Base-by-base conservation (phyloP, 768 basidiomycete species). In the Stropharia rugosoannulata region DNA sequence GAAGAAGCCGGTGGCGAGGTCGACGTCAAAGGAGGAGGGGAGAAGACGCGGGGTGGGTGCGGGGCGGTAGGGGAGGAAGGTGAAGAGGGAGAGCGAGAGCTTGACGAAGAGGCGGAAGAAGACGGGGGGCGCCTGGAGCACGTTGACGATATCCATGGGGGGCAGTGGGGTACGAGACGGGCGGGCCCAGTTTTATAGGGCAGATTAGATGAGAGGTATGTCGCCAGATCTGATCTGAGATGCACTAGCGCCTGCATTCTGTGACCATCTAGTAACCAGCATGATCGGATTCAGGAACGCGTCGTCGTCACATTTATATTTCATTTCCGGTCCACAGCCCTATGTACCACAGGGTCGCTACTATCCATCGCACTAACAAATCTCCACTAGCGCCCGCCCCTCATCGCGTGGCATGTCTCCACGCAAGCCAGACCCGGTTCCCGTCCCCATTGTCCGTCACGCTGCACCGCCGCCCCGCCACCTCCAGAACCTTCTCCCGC, bases 1-100 rank as follows among this genome's bases (percentile, higher is more conserved):
- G 62, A 98, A 82, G 75, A 98, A 98, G 0, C 96, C 96, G 0
- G 90, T 87, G 12, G 80, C 70, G 8, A 80, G 66, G 60, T 84
- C 73, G 57, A 87, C 69, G 61, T 87, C 85, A 54, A 83, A 86
- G 54, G 83, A 77, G 2, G 67, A 61, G 16, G 74, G 75, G 10
- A 72, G 65, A 41, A 69, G 74, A 25, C 71, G 73, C 6, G 48
- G 38, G 40, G n/a, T 18, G 35, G 35, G 46, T 56, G 59, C n/a
- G 25, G 66, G 68, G 47, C 70, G 70, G 51, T 68, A 66, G 43
- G 63, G 59, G 53, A 67, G 66, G 32, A 27, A 46, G 19, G 27
- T 29, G 50, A 83, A 68, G 25, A 80, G 59, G 29, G 76, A 78
- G 18, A 81, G 56, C 12, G 75, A 76, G 13, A 82, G 73, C 47